Conservation (phyloP, 768 basidiomycete genomes). For the Thelephora ganbajun region DNA sequence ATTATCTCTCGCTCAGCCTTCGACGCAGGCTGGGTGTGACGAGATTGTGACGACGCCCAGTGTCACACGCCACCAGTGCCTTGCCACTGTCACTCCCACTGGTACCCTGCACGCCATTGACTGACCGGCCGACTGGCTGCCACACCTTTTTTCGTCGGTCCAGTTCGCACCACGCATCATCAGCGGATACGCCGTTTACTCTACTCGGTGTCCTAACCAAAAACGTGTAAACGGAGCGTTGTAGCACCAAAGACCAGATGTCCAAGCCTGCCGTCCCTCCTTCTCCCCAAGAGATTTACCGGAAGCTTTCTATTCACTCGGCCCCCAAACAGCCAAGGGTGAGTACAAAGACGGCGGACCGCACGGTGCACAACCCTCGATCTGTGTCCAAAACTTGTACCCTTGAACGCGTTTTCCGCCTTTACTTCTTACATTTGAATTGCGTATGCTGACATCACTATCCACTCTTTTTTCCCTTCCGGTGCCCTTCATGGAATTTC, state of each 20-base stretch:
- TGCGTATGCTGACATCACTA: not conserved
- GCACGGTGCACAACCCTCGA: too few species aligned
- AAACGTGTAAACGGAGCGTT: not conserved
- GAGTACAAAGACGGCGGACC: too few species aligned
- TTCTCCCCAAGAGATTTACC: constrained; percentile 73
- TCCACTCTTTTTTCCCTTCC: not conserved
- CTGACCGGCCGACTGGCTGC: not conserved
- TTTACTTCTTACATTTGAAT: not conserved
- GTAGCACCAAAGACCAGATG: not conserved
- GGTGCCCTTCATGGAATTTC: not conserved
- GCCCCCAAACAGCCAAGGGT: constrained; percentile 16
- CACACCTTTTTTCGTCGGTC: too few species aligned
- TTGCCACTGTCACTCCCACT: not conserved
- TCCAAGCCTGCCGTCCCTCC: constrained; percentile 41
- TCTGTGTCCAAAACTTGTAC: too few species aligned
- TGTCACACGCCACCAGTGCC: constrained; percentile 6
- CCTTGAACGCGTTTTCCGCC: too few species aligned
- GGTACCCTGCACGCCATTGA: too few species aligned
- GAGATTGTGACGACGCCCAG: not conserved
- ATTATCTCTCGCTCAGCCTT: constrained; percentile 7
- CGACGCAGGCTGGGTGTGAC: not conserved
- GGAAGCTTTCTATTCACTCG: constrained; percentile 72
- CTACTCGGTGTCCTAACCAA: not conserved
- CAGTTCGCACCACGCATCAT: too few species aligned
- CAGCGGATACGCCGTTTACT: too few species aligned